Percentiles rank a stretch among this genome's conserved stretches.
Evolutionary conservation across 495 filamentous ascomycete species (phyloP).

Genomic region (Cladorrhinum samala): DNA sequence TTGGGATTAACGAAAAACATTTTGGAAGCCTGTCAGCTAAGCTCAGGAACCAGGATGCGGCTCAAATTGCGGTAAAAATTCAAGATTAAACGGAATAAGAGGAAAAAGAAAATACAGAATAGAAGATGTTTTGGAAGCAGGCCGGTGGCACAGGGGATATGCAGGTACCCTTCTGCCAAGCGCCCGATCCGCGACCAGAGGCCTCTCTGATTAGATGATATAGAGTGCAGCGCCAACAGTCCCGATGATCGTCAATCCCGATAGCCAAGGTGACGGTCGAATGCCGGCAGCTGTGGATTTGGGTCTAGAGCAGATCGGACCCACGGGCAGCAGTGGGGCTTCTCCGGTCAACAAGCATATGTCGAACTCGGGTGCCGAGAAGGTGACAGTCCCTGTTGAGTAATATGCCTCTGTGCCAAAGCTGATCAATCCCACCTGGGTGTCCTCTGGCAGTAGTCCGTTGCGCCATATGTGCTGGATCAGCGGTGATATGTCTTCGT

Average conservation of each 20-base stretch:
- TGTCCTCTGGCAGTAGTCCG: constrained; percentile 16
- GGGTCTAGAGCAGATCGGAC: background rate
- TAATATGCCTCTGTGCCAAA: constrained; percentile 26
- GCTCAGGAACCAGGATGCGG: background rate
- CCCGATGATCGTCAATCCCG: constrained; percentile 18
- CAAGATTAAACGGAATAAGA: background rate
- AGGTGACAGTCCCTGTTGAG: constrained; percentile 24
- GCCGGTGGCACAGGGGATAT: constrained; percentile 6
- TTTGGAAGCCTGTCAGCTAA: background rate
- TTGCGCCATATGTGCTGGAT: constrained; percentile 26
- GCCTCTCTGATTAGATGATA: constrained; percentile 14
- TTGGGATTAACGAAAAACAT: background rate
- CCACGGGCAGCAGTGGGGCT: constrained; percentile 14
- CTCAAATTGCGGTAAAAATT: background rate
- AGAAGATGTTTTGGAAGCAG: background rate
- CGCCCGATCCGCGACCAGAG: background rate
- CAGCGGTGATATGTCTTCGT: constrained; percentile 24
- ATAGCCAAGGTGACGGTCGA: constrained; percentile 10
- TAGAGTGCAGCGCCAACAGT: constrained; percentile 16
- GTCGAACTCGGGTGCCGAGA: constrained; percentile 18
- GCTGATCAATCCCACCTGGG: constrained; percentile 19
- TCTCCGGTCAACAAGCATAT: constrained; percentile 15
- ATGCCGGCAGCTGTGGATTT: background rate
- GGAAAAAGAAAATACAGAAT: constrained; percentile 1
- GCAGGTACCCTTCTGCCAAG: constrained; percentile 20